Conservation (phyloP, 306 rosid species). For the Argentina anserina region DNA sequence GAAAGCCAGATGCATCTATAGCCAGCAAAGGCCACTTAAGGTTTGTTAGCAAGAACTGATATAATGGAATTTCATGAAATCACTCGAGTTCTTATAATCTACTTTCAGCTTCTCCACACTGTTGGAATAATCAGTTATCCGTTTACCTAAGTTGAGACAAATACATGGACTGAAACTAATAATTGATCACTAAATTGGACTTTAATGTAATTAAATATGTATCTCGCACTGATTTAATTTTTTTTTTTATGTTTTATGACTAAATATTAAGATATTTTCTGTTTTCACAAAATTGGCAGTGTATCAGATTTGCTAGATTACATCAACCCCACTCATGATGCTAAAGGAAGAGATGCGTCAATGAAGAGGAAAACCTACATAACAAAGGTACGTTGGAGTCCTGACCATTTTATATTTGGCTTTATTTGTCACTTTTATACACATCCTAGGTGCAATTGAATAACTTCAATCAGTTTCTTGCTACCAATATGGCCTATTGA, state of each 20-base stretch:
- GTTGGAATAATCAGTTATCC: background rate
- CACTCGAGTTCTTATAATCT: background rate
- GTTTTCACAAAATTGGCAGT: conserved; percentile 40
- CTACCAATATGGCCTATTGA: background rate
- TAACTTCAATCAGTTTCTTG: background rate
- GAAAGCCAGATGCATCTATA: conserved; percentile 93
- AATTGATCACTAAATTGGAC: background rate
- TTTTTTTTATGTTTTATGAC: background rate
- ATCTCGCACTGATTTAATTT: background rate
- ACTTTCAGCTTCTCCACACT: background rate
- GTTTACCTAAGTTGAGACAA: background rate
- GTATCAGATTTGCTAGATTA: conserved; percentile 98
- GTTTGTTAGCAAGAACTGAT: conserved; percentile 35
- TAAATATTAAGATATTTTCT: conserved; percentile 1
- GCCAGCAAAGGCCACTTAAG: conserved; percentile 99
- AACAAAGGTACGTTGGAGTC: conserved; percentile 43
- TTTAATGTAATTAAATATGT: background rate
- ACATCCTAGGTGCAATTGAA: background rate
- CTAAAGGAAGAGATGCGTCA: conserved; percentile 67
- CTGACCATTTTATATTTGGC: background rate
- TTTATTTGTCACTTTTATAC: background rate
- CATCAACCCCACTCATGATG: conserved; percentile 74
- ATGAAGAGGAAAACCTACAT: conserved; percentile 70
- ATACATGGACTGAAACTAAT: background rate
- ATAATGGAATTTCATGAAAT: conserved; percentile 6